Conservation (phyloP, 371 early-diverging fungal genomes). For the Syncephalastrum contaminatum region DNA sequence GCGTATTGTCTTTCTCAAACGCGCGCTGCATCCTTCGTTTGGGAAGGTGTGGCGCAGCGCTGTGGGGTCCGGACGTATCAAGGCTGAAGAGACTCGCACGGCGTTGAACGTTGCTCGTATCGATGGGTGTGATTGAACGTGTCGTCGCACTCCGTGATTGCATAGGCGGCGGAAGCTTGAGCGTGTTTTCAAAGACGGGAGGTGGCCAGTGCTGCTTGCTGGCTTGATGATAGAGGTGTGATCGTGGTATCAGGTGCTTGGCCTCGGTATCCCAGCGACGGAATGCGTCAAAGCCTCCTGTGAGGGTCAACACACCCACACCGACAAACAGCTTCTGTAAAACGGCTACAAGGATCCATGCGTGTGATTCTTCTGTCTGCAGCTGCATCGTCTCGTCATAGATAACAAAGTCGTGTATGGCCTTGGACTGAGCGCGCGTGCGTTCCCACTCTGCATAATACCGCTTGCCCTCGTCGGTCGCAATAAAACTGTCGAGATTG, state of each 20-base stretch:
- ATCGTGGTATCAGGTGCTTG: background rate
- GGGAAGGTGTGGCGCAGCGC: constrained; percentile 7
- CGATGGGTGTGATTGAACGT: constrained; percentile 12
- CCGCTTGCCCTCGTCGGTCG: constrained; percentile 55
- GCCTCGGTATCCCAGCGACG: background rate
- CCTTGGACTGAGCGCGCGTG: constrained; percentile 1
- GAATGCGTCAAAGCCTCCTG: constrained; percentile 5
- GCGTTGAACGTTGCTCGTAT: constrained; percentile 21
- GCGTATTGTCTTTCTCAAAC: constrained; percentile 2
- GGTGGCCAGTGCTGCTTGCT: too few relatives aligned
- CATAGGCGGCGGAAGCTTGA: constrained; percentile 12
- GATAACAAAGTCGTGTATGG: constrained; percentile 32
- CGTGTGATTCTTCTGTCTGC: constrained; percentile 35
- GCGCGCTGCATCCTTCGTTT: background rate
- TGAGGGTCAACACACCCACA: background rate
- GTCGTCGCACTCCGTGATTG: constrained; percentile 42
- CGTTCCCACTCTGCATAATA: constrained; percentile 24
- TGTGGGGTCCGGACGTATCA: constrained; percentile 24
- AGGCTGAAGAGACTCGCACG: constrained; percentile 43
- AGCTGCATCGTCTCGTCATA: constrained; percentile 51
- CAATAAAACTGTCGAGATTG: constrained; percentile 62
- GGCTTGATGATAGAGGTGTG: background rate
- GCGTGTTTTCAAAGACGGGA: too few relatives aligned
- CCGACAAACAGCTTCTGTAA: constrained; percentile 34
- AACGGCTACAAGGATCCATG: constrained; percentile 49